Conservation (phyloP, 306 rosid genomes). For the Amphicarpaea edgeworthii region DNA sequence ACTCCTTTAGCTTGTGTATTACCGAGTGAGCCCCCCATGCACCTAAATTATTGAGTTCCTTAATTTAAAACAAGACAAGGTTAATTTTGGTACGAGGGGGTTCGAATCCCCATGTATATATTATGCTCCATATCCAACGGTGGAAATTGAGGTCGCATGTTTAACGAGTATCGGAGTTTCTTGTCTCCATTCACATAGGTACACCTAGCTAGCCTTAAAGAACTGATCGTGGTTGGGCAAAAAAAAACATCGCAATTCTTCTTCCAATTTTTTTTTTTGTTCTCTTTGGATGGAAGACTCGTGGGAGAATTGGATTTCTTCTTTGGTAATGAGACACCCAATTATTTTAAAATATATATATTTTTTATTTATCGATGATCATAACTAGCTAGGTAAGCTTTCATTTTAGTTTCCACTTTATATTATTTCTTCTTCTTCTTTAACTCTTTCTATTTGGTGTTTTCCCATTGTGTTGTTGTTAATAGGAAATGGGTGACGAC, state of each 20-base stretch:
- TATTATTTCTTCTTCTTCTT: background rate
- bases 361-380: too few relatives aligned
- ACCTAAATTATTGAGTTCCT: conserved; percentile 3
- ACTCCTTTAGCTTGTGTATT: too few relatives aligned
- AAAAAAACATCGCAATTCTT: background rate
- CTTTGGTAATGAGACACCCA: conserved; percentile 43
- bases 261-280: too few relatives aligned
- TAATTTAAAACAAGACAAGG: conserved; percentile 31
- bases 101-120: conserved; percentile 7
- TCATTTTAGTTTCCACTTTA: background rate
- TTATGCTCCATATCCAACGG: conserved; percentile 17
- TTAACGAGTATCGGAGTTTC: conserved; percentile 6
- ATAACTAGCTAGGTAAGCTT: too few relatives aligned
- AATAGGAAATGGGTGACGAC: conserved; percentile 33
- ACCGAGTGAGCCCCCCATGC: background rate
- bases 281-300: conserved; percentile 33
- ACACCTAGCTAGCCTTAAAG: too few relatives aligned
- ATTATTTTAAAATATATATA: too few relatives aligned
- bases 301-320: conserved; percentile 37
- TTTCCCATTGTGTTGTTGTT: background rate
- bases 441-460: conserved; percentile 24
- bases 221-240: background rate
- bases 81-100: background rate
- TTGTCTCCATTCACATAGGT: conserved; percentile 13
- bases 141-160: conserved; percentile 9